Conservation (phyloP, 2,329 filamentous ascomycete genomes). For the Epichloe festucae region DNA sequence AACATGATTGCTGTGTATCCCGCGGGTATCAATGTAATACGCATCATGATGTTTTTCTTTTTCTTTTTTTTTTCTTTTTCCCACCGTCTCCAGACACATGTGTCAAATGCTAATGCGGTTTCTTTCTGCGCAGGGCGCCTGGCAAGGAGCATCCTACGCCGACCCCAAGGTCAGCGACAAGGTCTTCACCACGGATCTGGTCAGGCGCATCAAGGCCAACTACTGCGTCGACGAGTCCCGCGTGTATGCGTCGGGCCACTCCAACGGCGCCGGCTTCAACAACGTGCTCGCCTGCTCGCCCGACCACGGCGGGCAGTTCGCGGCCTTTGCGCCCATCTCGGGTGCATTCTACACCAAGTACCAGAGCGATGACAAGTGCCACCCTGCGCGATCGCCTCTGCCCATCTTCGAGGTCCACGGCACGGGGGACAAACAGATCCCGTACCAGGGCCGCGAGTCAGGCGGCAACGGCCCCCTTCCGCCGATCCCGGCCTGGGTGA, state of each 20-base stretch:
- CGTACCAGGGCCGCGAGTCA: conserved; percentile 25
- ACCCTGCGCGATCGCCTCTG: conserved; percentile 26
- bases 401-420: conserved; percentile 39
- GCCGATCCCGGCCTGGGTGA: conserved; percentile 26
- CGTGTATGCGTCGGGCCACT: conserved; percentile 30
- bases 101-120: neutral
- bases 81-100: too few species aligned
- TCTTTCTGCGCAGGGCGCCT: conserved; percentile 18
- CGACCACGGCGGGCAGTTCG: conserved; percentile 23
- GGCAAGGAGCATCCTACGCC: conserved; percentile 26
- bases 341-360: conserved; percentile 30
- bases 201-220: conserved; percentile 22
- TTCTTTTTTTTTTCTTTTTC: too few species aligned
- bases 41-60: too few species aligned
- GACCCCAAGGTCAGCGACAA: conserved; percentile 24
- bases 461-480: conserved; percentile 30
- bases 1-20: conserved; percentile 30
- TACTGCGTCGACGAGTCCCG: conserved; percentile 28
- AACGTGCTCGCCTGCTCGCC: conserved; percentile 28
- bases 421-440: conserved; percentile 31
- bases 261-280: conserved; percentile 32
- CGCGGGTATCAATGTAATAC: conserved; percentile 24
- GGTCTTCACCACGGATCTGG: conserved; percentile 29
- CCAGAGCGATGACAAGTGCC: conserved; percentile 15
- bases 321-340: conserved; percentile 28